These are phyloP conservation scores for Brassica nigra DNA, from an alignment of 345 rosid species.

Conservation along the genomic window DNA sequence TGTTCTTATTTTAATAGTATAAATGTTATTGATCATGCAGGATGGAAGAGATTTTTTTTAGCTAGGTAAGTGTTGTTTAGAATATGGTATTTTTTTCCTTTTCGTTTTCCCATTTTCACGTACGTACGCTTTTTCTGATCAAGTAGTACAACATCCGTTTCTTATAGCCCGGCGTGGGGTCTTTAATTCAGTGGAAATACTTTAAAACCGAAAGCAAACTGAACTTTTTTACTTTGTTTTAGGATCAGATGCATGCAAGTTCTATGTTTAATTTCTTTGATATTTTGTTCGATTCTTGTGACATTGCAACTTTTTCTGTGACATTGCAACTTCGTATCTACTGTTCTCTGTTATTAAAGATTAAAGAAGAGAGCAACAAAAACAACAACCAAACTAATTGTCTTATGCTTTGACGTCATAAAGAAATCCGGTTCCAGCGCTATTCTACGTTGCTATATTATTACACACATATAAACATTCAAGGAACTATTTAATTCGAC, in stretches of 20 bases:
- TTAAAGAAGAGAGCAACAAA: neutral
- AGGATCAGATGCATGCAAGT: neutral
- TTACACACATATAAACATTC: too few species aligned
- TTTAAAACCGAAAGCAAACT: too few species aligned
- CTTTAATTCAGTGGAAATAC: neutral
- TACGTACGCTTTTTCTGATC: neutral
- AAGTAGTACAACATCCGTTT: too few species aligned
- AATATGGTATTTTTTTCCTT: neutral
- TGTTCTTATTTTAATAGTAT: too few species aligned
- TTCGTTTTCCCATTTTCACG: neutral
- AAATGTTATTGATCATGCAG: neutral
- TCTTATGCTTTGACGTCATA: neutral
- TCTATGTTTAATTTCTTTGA: neutral
- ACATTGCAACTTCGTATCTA: neutral
- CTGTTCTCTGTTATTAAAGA: neutral
- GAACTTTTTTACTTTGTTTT: neutral
- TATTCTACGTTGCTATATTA: too few species aligned
- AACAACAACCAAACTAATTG: neutral
- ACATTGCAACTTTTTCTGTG: neutral
- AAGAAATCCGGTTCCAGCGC: too few species aligned
- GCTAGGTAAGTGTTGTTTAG: neutral
- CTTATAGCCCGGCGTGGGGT: neutral
- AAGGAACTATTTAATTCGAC: too few species aligned
- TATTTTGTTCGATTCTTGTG: neutral
- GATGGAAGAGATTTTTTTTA: neutral